Evolutionary conservation across 306 rosid genomes (phyloP), one percentile per base, ranked within the genome.

Genomic region (Vachellia pachyceras): DNA sequence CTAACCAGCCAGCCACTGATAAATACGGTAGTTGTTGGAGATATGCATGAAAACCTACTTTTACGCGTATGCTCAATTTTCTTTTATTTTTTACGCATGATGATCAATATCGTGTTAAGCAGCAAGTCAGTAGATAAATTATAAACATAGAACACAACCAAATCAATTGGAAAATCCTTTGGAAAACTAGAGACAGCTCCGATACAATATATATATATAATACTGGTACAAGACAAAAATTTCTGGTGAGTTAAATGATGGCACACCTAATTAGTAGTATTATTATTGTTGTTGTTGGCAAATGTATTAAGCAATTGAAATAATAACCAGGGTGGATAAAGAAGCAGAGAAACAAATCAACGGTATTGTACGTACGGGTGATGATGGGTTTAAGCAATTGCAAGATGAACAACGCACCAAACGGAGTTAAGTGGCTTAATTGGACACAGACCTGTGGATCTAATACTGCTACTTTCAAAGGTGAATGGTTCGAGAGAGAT

Each of bases 231-330:
- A 46, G 60, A 72, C 17, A 73, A 73, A 40, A 5, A 68, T 7
- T 50, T 52, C n/a, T 10, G 77, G 77, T 73, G 49, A 46, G 18
- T 35, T 73, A 52, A 9, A 50, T 73, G 49, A 73, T 73, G 17
- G 66, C 49, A 52, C 2, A 37, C 77, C 77, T 50, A 52, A 52
- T 73, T 50, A 9, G 18, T 18, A 52, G 64, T 52, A 18, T 22
- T 3, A 2, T 29, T 29, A 29, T 29, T 29, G 33, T 29, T 73
- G 10, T 22, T 3, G 6, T 3, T 10, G 36, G 36, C 15, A 10
- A 73, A 73, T 52, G 64, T 52, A 35, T 54, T 9, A 10, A 73
- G 66, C 11, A 49, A 49, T 35, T 52, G 44, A 73, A 50, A 73
- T 33, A 50, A 35, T 54, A 73, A 72, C 8, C 8, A 50, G 25